Evolutionary conservation across 2,329 filamentous ascomycete species (phyloP).

Genomic region (Dactylellina parvicollis): DNA sequence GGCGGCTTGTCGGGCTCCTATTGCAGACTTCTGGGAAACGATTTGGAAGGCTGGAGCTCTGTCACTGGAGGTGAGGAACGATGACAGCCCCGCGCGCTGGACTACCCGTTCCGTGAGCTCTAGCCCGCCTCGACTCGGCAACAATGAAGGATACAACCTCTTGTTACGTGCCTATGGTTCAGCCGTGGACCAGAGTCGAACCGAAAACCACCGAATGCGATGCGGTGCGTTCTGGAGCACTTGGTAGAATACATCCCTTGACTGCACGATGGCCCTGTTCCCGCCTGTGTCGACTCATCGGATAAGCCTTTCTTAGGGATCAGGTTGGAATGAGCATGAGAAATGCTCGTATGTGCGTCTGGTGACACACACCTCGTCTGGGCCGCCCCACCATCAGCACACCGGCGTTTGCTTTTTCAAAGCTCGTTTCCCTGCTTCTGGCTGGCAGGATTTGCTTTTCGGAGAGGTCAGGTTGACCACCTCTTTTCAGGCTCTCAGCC

Average conservation of each 20-base stretch:
- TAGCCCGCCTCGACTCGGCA: slow-evolving; percentile 43
- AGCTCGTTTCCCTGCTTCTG: slow-evolving; percentile 38
- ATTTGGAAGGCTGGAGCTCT: background rate
- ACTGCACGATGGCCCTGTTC: slow-evolving; percentile 14
- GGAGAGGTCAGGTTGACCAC: slow-evolving; percentile 42
- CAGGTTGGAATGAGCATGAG: slow-evolving; percentile 15
- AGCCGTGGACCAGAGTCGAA: slow-evolving; percentile 38
- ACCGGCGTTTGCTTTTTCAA: slow-evolving; percentile 42
- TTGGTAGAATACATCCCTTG: background rate
- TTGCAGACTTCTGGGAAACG: background rate
- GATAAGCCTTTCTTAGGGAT: slow-evolving; percentile 14
- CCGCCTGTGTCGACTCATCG: slow-evolving; percentile 19
- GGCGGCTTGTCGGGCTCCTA: too few species aligned
- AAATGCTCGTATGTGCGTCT: slow-evolving; percentile 31
- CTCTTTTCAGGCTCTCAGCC: slow-evolving; percentile 26
- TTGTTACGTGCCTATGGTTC: background rate
- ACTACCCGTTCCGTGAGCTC: slow-evolving; percentile 44
- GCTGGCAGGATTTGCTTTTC: slow-evolving; percentile 4
- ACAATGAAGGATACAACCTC: background rate
- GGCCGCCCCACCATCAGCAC: slow-evolving; percentile 52
- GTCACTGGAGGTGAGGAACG: background rate
- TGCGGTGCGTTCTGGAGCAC: too few species aligned
- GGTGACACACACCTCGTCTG: slow-evolving; percentile 54
- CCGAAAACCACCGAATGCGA: slow-evolving; percentile 33
- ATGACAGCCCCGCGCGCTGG: slow-evolving; percentile 29